Percentiles rank a stretch among this genome's conserved stretches.
phyloP scores from a whole-genome alignment of 2,329 filamentous ascomycete genomes.

The Neoscytalidium dimidiatum region DNA sequence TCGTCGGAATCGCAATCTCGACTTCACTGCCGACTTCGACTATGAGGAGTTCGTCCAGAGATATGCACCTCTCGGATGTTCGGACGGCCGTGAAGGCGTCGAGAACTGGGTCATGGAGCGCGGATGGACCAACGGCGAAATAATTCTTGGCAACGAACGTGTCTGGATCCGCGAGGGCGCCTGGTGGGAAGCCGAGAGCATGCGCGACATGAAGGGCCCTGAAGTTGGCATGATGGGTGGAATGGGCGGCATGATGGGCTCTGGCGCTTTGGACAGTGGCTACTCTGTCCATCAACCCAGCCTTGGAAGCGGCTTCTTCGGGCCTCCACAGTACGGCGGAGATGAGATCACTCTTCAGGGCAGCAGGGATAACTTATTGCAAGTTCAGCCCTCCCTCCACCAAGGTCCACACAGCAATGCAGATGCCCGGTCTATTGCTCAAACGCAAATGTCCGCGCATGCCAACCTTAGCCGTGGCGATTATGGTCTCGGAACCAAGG shows the following conservation, averaged over 20 bases:
- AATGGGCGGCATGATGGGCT: conserved; percentile 53
- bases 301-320: conserved; percentile 67
- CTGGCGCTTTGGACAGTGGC: conserved; percentile 67
- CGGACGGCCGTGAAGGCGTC: conserved; percentile 87
- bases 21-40: conserved; percentile 97
- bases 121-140: conserved; percentile 97
- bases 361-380: conserved; percentile 72
- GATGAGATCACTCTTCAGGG: conserved; percentile 64
- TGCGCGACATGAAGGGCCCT: conserved; percentile 83
- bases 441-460: conserved; percentile 64
- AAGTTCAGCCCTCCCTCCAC: conserved; percentile 47
- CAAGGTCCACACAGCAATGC: conserved; percentile 48
- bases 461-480: conserved; percentile 62
- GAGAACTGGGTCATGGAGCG: conserved; percentile 93
- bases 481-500: conserved; percentile 85
- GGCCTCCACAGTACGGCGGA: conserved; percentile 49
- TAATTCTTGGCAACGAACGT: conserved; percentile 84
- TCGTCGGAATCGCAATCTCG: conserved; percentile 82
- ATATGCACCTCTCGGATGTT: conserved; percentile 81
- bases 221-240: conserved; percentile 48
- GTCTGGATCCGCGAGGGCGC: conserved; percentile 93
- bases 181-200: conserved; percentile 97
- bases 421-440: conserved; percentile 47
- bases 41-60: conserved; percentile 85
- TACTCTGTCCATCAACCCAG: conserved; percentile 65